A percentile compares a stretch with the other conserved stretches of the same genome.
These are phyloP conservation scores for Daedalea quercina DNA, from an alignment of 768 basidiomycete species.

Conservation along the genomic window DNA sequence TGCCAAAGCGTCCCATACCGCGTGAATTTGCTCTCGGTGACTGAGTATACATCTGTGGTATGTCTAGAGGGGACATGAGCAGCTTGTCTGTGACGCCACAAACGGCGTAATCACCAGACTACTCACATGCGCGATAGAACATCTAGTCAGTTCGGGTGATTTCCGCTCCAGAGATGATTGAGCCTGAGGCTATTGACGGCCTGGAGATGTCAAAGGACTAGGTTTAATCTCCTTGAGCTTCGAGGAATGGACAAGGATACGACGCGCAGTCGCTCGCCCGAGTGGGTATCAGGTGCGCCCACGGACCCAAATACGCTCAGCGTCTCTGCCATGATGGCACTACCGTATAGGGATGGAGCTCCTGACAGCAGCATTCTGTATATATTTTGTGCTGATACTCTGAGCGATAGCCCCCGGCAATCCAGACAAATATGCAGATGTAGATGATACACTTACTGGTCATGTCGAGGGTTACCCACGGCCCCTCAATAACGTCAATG, in stretches of 20 bases:
- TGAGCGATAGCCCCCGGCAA: background rate
- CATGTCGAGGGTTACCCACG: too few species aligned
- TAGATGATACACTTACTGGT: background rate
- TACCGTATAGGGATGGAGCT: background rate
- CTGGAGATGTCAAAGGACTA: too few species aligned
- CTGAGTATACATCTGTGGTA: background rate
- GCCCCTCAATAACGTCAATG: too few species aligned
- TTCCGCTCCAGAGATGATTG: too few species aligned
- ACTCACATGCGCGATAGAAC: too few species aligned
- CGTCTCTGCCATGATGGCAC: background rate
- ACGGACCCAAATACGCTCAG: background rate
- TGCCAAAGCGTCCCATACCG: background rate
- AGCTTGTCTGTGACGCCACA: too few species aligned
- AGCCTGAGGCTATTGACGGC: too few species aligned
- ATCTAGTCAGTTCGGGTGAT: too few species aligned
- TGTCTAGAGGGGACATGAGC: background rate
- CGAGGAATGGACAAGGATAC: too few species aligned
- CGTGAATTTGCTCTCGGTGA: background rate
- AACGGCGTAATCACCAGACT: too few species aligned
- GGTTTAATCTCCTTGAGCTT: too few species aligned
- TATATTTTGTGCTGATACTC: background rate
- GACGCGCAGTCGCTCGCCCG: too few species aligned
- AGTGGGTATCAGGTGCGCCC: background rate
- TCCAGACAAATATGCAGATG: background rate
- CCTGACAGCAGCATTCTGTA: background rate